Percentiles rank a stretch among this genome's conserved stretches.
These are phyloP conservation scores for Roridomyces roridus DNA, from an alignment of 768 basidiomycete species.

Conservation along the genomic window DNA sequence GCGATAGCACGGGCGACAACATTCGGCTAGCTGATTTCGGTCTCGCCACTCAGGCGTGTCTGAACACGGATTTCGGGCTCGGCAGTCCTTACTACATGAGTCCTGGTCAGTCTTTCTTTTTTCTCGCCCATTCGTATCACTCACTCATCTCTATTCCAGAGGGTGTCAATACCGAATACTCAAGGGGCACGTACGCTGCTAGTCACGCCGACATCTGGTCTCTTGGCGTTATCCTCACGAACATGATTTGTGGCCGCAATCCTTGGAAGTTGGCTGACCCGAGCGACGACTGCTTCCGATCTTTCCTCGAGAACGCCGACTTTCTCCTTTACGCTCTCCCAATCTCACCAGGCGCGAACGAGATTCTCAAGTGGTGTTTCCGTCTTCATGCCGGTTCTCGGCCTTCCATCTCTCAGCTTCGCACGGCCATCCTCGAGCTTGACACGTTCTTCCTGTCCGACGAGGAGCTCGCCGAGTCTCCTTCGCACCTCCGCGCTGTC, in stretches of 20 bases:
- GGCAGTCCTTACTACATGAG: slow-evolving; percentile 75
- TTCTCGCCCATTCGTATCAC: slow-evolving; percentile 18
- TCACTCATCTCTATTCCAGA: slow-evolving; percentile 44
- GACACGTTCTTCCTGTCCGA: slow-evolving; percentile 68
- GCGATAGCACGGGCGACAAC: slow-evolving; percentile 53
- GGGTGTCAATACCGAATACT: slow-evolving; percentile 54
- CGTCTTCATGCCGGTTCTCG: slow-evolving; percentile 65
- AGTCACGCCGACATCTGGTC: slow-evolving; percentile 76
- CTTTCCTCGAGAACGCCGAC: slow-evolving; percentile 65
- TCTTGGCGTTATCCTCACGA: slow-evolving; percentile 80
- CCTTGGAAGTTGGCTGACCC: slow-evolving; percentile 78
- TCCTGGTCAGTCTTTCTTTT: slow-evolving; percentile 54
- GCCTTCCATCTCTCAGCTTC: slow-evolving; percentile 67
- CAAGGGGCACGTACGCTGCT: slow-evolving; percentile 59
- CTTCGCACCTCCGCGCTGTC: slow-evolving; percentile 21
- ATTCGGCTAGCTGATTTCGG: slow-evolving; percentile 84
- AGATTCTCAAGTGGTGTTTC: slow-evolving; percentile 76
- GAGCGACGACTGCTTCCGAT: slow-evolving; percentile 70
- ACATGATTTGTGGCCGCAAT: slow-evolving; percentile 78
- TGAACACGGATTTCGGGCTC: slow-evolving; percentile 58
- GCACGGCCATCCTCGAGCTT: slow-evolving; percentile 57
- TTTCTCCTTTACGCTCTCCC: slow-evolving; percentile 74
- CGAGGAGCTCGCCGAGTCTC: slow-evolving; percentile 45
- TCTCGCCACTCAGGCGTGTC: slow-evolving; percentile 54
- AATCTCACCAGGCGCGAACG: slow-evolving; percentile 70